These are phyloP conservation scores for Rutstroemia sp. DNA, from an alignment of 2,329 filamentous ascomycete species.

Conservation along the genomic window DNA sequence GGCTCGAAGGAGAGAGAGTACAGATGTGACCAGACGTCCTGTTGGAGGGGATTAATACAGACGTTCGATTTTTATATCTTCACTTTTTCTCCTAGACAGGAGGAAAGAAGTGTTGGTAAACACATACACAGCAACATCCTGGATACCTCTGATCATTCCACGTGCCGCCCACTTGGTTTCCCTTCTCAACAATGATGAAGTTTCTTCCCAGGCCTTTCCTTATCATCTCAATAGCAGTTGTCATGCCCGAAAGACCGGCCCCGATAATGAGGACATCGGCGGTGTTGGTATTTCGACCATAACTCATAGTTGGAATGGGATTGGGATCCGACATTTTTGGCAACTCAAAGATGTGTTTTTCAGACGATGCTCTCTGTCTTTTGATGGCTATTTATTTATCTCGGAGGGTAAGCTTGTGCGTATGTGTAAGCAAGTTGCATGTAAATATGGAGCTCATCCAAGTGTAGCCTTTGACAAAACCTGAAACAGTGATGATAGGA, in stretches of 20 bases:
- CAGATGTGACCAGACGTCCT: conserved; percentile 39
- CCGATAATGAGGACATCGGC: conserved; percentile 32
- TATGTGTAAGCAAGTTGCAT: too few relatives aligned
- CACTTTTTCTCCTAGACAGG: too few relatives aligned
- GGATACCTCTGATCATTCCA: conserved; percentile 50
- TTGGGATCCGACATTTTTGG: too few relatives aligned
- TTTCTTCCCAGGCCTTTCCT: conserved; percentile 19
- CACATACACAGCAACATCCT: conserved; percentile 41
- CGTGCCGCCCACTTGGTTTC: conserved; percentile 36
- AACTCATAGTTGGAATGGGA: too few relatives aligned
- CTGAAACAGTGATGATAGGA: too few relatives aligned
- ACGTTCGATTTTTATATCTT: neutral
- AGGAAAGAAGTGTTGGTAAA: neutral
- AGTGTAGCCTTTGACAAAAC: too few relatives aligned
- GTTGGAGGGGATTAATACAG: neutral
- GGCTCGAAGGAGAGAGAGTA: conserved; percentile 55
- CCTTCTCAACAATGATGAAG: conserved; percentile 34
- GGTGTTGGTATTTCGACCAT: neutral
- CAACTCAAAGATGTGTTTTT: too few relatives aligned
- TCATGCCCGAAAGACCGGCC: conserved; percentile 36
- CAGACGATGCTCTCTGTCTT: too few relatives aligned
- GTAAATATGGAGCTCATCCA: too few relatives aligned
- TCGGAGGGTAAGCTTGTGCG: too few relatives aligned
- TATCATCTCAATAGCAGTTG: conserved; percentile 12
- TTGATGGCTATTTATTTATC: too few relatives aligned